These are phyloP conservation scores for Ceratocystis variospora DNA, from an alignment of 2,329 filamentous ascomycete species.

Conservation along the genomic window DNA sequence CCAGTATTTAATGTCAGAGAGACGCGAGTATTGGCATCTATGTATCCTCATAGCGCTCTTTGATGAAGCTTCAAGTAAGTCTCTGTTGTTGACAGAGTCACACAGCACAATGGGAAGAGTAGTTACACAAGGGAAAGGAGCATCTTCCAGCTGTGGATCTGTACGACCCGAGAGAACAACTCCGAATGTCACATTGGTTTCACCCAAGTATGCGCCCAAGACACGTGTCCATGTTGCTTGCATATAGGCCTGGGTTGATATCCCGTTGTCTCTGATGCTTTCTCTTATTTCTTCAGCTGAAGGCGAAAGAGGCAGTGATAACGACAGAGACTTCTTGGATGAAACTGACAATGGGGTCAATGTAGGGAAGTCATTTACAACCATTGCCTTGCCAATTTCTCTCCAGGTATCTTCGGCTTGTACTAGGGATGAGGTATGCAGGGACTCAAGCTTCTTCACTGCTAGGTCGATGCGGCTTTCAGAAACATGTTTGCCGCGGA, in stretches of 20 bases:
- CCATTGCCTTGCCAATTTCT: constrained; percentile 35
- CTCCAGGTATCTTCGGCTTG: constrained; percentile 50
- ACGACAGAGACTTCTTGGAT: constrained; percentile 26
- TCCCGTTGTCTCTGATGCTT: constrained; percentile 41
- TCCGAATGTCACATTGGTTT: constrained; percentile 61
- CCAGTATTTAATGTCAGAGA: constrained; percentile 60
- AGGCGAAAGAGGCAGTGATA: neutral
- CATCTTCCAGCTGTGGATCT: constrained; percentile 42
- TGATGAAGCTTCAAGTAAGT: constrained; percentile 51
- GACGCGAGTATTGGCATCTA: constrained; percentile 56
- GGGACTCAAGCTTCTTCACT: neutral
- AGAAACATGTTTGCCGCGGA: constrained; percentile 22
- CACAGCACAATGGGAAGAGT: constrained; percentile 56
- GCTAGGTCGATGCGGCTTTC: neutral
- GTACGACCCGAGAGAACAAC: constrained; percentile 65
- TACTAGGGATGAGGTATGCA: neutral
- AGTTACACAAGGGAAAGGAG: constrained; percentile 65
- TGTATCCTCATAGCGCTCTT: constrained; percentile 49
- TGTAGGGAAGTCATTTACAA: constrained; percentile 60
- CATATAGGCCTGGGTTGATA: constrained; percentile 62
- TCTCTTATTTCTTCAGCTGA: constrained; percentile 33
- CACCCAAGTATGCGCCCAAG: constrained; percentile 63
- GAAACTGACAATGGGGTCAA: constrained; percentile 47
- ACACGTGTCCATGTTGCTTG: constrained; percentile 69
- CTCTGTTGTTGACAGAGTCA: constrained; percentile 33